Percentiles rank a stretch among this genome's conserved stretches.
Evolutionary conservation across 441 rosid species (phyloP).

Genomic region (Croton laevigatus): DNA sequence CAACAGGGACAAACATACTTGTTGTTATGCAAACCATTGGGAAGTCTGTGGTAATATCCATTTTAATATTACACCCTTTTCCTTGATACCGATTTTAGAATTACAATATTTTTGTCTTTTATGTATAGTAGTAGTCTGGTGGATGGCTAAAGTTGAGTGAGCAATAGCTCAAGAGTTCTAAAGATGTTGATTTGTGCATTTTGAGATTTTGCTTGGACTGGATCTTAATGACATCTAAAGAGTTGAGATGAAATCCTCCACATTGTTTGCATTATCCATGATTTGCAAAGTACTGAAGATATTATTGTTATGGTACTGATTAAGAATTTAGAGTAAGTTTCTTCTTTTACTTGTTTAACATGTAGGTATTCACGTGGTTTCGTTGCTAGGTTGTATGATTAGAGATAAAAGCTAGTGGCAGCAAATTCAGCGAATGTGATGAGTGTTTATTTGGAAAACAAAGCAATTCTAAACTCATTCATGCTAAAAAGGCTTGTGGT

Average conservation of each 20-base stretch:
- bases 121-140: neutral
- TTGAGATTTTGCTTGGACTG: neutral
- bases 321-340: neutral
- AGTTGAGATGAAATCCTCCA: neutral
- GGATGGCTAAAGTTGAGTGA: conserved; percentile 1
- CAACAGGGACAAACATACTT: neutral
- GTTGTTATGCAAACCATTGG: neutral
- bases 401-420: neutral
- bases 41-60: too few relatives aligned
- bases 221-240: neutral
- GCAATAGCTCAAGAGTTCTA: neutral
- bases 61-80: too few relatives aligned
- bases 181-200: neutral
- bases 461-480: neutral
- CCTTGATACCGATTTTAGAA: neutral
- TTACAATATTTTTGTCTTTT: neutral
- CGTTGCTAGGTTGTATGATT: neutral
- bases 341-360: neutral
- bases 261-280: neutral
- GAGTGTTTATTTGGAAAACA: neutral
- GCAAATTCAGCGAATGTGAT: neutral
- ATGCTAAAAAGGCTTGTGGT: neutral
- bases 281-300: neutral
- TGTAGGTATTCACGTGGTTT: neutral
- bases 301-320: neutral